These are phyloP conservation scores for Suillus bovinus DNA, from an alignment of 768 basidiomycete species.

Conservation along the genomic window DNA sequence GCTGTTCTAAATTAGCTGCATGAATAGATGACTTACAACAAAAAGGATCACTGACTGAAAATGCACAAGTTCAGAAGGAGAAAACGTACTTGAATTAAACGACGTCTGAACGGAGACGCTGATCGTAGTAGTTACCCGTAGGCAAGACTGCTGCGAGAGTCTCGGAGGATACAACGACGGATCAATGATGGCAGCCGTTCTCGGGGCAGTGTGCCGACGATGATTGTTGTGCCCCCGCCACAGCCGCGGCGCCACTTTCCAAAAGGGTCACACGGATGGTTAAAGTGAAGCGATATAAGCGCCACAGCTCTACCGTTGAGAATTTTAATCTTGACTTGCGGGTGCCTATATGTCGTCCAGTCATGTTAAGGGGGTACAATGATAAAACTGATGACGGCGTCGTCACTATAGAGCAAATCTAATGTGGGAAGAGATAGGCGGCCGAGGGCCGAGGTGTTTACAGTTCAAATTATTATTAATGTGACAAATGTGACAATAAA, in stretches of 20 bases:
- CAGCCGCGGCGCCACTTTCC: slow-evolving; percentile 7
- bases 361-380: neutral
- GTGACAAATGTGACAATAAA: slow-evolving; percentile 27
- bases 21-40: neutral
- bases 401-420: slow-evolving; percentile 4
- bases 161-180: slow-evolving; percentile 8
- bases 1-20: neutral
- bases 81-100: neutral
- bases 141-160: neutral
- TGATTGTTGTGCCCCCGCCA: neutral
- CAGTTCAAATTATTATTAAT: slow-evolving; percentile 14
- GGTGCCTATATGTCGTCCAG: neutral
- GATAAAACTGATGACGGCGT: neutral
- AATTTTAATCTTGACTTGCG: neutral
- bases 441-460: slow-evolving; percentile 14
- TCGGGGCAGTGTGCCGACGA: slow-evolving; percentile 10
- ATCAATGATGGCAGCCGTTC: slow-evolving; percentile 5
- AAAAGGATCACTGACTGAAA: neutral
- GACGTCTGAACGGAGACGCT: neutral
- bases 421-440: slow-evolving; percentile 15
- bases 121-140: neutral
- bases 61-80: neutral
- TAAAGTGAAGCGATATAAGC: neutral
- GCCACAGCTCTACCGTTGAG: neutral
- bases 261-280: slow-evolving; percentile 5